Evolutionary conservation across 2,329 filamentous ascomycete genomes (phyloP).

Genomic region (Biscogniauxia sp.): DNA sequence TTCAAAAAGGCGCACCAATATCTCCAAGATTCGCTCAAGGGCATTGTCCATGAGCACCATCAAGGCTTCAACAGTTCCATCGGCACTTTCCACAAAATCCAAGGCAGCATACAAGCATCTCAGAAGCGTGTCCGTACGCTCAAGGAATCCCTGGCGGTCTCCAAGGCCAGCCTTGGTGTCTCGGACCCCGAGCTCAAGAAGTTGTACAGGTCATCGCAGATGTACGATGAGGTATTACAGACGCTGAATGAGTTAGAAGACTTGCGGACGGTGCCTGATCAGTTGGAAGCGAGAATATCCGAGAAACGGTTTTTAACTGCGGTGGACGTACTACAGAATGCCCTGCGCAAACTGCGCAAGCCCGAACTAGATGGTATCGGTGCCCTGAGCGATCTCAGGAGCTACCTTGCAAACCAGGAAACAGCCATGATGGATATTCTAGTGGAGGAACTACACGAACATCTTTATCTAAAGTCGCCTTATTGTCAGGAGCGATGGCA

Average conservation of each 20-base stretch:
- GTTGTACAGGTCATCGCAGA: slow-evolving; percentile 80
- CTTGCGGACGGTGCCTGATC: slow-evolving; percentile 83
- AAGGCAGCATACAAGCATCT: slow-evolving; percentile 84
- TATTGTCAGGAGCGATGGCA: slow-evolving; percentile 98
- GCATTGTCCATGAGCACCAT: slow-evolving; percentile 97
- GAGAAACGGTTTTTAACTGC: slow-evolving; percentile 94
- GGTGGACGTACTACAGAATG: slow-evolving; percentile 87
- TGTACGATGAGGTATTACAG: slow-evolving; percentile 86
- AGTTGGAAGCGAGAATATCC: slow-evolving; percentile 89
- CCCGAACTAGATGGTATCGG: slow-evolving; percentile 91
- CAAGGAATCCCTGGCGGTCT: slow-evolving; percentile 76
- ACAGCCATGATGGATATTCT: slow-evolving; percentile 88
- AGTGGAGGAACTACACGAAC: slow-evolving; percentile 95
- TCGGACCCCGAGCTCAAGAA: slow-evolving; percentile 91
- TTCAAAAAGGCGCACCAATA: slow-evolving; percentile 83
- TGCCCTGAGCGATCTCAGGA: slow-evolving; percentile 78
- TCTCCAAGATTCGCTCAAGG: slow-evolving; percentile 88
- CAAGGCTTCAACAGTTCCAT: slow-evolving; percentile 99
- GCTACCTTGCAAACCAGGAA: slow-evolving; percentile 92
- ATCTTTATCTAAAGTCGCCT: slow-evolving; percentile 94
- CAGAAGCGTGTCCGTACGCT: slow-evolving; percentile 81
- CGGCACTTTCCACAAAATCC: slow-evolving; percentile 98
- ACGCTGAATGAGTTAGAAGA: slow-evolving; percentile 83
- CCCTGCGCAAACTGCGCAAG: slow-evolving; percentile 76
- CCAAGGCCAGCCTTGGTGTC: slow-evolving; percentile 77